Evolutionary conservation across 306 rosid species (phyloP).

Genomic region (Lathyrus sativus): DNA sequence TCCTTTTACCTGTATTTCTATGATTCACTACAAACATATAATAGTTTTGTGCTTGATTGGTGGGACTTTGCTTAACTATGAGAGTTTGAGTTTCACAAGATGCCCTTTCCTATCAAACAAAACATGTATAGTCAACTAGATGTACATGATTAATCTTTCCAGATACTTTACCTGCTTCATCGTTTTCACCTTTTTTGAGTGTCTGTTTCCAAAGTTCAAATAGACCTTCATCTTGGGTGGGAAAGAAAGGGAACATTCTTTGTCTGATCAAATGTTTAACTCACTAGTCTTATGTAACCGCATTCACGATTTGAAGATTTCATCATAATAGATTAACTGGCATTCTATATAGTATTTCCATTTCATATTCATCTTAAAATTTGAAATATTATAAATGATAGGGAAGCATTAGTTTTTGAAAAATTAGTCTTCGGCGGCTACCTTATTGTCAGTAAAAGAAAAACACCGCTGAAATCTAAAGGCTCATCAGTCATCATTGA

Average conservation of each 20-base stretch:
- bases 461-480: background rate
- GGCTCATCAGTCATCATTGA: constrained; percentile 1
- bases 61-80: background rate
- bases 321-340: background rate
- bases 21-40: background rate
- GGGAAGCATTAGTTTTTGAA: background rate
- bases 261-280: background rate
- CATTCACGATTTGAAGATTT: background rate
- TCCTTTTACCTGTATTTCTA: background rate
- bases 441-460: background rate
- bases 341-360: background rate
- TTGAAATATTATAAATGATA: background rate
- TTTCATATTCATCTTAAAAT: background rate
- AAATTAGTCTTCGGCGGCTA: constrained; percentile 10
- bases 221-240: background rate
- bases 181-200: background rate
- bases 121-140: constrained; percentile 1
- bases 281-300: background rate
- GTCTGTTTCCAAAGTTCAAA: background rate
- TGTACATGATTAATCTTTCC: background rate
- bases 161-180: background rate
- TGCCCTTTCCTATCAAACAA: constrained; percentile 1
- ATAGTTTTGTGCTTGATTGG: constrained; percentile 11
- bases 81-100: constrained; percentile 1
- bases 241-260: background rate